Evolutionary conservation across 768 basidiomycete genomes (phyloP), one percentile per base, ranked within the genome.

Genomic region (Boletus reticulatus): DNA sequence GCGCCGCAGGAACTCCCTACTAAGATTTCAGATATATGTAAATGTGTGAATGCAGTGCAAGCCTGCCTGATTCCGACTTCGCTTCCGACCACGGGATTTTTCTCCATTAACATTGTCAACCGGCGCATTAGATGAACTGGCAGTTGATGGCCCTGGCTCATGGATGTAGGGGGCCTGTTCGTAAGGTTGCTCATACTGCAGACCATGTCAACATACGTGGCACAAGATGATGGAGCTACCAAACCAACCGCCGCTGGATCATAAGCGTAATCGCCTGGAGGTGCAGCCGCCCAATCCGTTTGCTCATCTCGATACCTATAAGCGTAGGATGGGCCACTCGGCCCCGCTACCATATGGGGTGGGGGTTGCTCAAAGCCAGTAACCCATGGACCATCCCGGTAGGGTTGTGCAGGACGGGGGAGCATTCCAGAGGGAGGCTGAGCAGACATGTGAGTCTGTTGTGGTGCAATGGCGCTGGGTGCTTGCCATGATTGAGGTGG

Each of bases 401-500:
- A 82, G 24, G 77, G 64, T 43, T 69, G 73, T 0, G 69, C 9
- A 11, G 81, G 76, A 3, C 79, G 78, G 45, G 77, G 77, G 24
- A 81, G 72, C 60, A 80, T 76, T 6, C 75, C 76, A 1, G 76
- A 72, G 2, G 76, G 74, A 6, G 77, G 73, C 14, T 78, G 75
- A 53, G 76, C 75, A 6, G 83, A 68, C 60, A 84, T 74, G 51
- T 81, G 87, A 0, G 85, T 81, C 60, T 88, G 87, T 50, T 85
- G 80, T 8, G 87, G 85, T 0, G 83, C 79, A 39, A 89, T 84
- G 22, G 77, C 79, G 42, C 75, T 78, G 6, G 84, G 71, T 8
- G 79, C 76, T 62, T 87, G 85, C 87, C 88, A 88, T 17, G 84
- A 75, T 56, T 83, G 86, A 6, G 84, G 80, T 9, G 82, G 78